Evolutionary conservation across 225 moss, liverwort and hornwort species (phyloP).

Genomic region (Physcomitrellopsis africana): DNA sequence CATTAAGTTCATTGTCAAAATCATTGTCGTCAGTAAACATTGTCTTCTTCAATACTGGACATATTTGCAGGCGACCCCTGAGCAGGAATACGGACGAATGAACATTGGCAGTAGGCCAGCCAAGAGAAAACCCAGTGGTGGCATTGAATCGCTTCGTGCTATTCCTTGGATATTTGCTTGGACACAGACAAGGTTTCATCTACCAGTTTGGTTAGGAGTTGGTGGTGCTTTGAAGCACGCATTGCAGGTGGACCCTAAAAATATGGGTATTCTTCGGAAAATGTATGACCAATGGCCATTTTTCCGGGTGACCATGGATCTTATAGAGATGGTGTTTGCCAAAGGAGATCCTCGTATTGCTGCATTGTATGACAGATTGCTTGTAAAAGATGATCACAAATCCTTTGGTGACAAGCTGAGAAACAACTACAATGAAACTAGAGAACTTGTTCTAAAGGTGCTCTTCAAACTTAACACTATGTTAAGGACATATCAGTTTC

Average conservation of each 20-base stretch:
- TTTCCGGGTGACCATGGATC: slow-evolving; percentile 57
- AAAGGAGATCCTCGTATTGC: slow-evolving; percentile 43
- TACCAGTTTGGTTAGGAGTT: slow-evolving; percentile 76
- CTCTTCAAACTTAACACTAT: neutral
- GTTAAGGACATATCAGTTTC: neutral
- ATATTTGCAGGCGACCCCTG: slow-evolving; percentile 68
- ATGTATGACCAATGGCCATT: slow-evolving; percentile 85
- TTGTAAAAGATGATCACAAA: slow-evolving; percentile 37
- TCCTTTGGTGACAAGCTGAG: slow-evolving; percentile 42
- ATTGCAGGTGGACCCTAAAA: slow-evolving; percentile 41
- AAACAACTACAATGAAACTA: slow-evolving; percentile 37
- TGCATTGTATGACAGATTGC: slow-evolving; percentile 37
- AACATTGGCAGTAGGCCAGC: slow-evolving; percentile 80
- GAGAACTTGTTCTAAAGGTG: slow-evolving; percentile 38
- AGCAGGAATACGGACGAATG: slow-evolving; percentile 78
- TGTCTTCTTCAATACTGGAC: neutral
- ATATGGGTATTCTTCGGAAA: slow-evolving; percentile 54
- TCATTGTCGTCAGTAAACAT: neutral
- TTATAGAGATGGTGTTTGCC: slow-evolving; percentile 45
- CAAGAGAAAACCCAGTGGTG: slow-evolving; percentile 72
- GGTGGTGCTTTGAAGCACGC: slow-evolving; percentile 67
- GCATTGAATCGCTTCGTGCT: slow-evolving; percentile 72
- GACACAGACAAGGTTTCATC: slow-evolving; percentile 80
- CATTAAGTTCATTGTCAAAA: neutral
- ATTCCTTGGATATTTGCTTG: slow-evolving; percentile 87